Conservation (phyloP, 768 basidiomycete species). For the Suillus ampliporus region DNA sequence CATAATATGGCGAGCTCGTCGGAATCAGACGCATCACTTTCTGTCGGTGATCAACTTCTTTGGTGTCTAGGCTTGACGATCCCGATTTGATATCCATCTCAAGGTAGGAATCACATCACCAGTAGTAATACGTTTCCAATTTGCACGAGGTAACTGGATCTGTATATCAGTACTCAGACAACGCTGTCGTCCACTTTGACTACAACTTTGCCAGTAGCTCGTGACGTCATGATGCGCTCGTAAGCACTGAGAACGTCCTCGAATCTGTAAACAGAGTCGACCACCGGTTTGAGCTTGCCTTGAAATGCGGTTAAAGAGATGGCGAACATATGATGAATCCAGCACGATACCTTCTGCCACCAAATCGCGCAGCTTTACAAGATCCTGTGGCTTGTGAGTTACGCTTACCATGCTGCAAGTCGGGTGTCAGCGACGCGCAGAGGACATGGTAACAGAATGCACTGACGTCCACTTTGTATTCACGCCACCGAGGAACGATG, state of each 20-base stretch:
- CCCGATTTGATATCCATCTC: background rate
- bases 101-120: background rate
- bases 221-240: constrained; percentile 57
- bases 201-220: constrained; percentile 71
- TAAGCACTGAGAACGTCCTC: constrained; percentile 66
- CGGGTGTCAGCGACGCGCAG: background rate
- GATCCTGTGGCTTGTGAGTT: constrained; percentile 39
- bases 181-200: constrained; percentile 48
- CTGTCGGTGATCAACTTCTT: constrained; percentile 2
- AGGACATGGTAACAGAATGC: background rate
- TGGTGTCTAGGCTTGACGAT: background rate
- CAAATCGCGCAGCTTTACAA: constrained; percentile 42
- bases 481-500: constrained; percentile 59
- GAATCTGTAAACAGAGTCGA: constrained; percentile 66
- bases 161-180: background rate
- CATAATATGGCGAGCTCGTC: background rate
- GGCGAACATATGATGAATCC: background rate
- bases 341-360: constrained; percentile 46
- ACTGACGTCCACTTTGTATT: constrained; percentile 53
- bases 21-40: constrained; percentile 1
- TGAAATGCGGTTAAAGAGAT: background rate
- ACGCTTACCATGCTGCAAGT: constrained; percentile 40
- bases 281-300: constrained; percentile 57
- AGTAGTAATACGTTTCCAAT: background rate
- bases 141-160: background rate